A percentile compares a stretch with the other conserved stretches of the same genome.
phyloP scores from a whole-genome alignment of 1,284 basidiomycete species.

The Puccinia horiana region DNA sequence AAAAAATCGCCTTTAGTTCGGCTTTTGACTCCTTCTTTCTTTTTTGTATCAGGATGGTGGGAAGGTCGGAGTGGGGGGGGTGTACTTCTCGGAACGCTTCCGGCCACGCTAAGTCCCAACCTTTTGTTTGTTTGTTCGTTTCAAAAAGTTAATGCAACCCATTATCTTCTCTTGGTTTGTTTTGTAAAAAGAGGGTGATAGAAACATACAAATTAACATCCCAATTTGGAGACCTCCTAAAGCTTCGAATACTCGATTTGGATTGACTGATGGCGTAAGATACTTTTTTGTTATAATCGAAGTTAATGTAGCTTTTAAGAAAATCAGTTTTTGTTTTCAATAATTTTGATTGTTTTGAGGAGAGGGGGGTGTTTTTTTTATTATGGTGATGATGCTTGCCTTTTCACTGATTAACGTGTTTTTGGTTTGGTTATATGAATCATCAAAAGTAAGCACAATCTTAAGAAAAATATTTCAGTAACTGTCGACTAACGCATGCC shows the following conservation, averaged over 20 bases:
- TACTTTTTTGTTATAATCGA: neutral
- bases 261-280: slow-evolving; percentile 14
- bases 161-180: neutral
- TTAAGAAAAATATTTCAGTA: neutral
- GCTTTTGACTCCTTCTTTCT: neutral
- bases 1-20: neutral
- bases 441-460: neutral
- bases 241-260: slow-evolving; percentile 34
- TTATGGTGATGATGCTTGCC: too few relatives aligned
- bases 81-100: slow-evolving; percentile 38
- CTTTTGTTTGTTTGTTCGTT: neutral
- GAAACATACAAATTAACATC: slow-evolving; percentile 27
- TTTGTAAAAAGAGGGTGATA: neutral
- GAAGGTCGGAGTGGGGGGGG: neutral
- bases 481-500: slow-evolving; percentile 32
- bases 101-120: slow-evolving; percentile 47
- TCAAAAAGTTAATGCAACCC: too few relatives aligned
- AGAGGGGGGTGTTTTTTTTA: too few relatives aligned
- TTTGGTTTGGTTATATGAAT: neutral
- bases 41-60: too few relatives aligned
- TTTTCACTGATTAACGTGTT: too few relatives aligned
- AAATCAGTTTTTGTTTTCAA: too few relatives aligned
- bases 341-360: too few relatives aligned
- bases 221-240: neutral
- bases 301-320: too few relatives aligned